Evolutionary conservation across 2,329 filamentous ascomycete genomes (phyloP).

Genomic region (Whalleya microplaca): DNA sequence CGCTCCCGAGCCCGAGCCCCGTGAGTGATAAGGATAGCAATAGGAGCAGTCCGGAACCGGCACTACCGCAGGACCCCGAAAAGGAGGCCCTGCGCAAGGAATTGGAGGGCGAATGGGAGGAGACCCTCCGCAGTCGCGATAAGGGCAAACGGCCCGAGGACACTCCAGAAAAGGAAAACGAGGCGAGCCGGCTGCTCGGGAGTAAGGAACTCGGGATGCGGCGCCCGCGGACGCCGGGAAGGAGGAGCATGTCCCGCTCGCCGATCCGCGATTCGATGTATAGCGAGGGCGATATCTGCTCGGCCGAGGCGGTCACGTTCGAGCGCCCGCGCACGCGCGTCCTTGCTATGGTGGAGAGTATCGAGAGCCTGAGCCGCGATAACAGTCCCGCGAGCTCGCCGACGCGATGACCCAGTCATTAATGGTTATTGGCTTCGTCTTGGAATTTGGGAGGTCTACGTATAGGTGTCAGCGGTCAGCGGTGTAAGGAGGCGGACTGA

Average conservation of each 20-base stretch:
- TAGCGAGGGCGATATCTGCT: conserved; percentile 36
- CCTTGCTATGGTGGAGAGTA: conserved; percentile 58
- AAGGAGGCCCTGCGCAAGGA: conserved; percentile 30
- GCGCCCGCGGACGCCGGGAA: conserved; percentile 11
- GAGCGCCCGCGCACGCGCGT: conserved; percentile 50
- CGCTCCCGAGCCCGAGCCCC: conserved; percentile 14
- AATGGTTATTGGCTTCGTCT: neutral
- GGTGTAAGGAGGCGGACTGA: neutral
- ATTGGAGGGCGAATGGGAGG: conserved; percentile 30
- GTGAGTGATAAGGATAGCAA: conserved; percentile 22
- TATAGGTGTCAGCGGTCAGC: neutral
- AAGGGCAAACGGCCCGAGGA: conserved; percentile 6
- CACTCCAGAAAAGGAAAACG: conserved; percentile 8
- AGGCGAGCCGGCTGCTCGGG: conserved; percentile 10
- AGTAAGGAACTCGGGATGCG: conserved; percentile 1
- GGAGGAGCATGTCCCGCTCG: conserved; percentile 24
- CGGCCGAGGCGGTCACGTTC: conserved; percentile 50
- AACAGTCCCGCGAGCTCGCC: conserved; percentile 42
- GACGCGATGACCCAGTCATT: conserved; percentile 9
- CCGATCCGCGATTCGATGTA: conserved; percentile 35
- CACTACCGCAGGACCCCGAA: conserved; percentile 8
- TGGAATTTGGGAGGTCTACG: neutral
- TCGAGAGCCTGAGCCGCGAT: conserved; percentile 53
- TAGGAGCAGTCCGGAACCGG: neutral
- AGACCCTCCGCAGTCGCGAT: neutral